Conservation (phyloP, 2,329 filamentous ascomycete genomes). For the Ascochyta clinopodiicola region DNA sequence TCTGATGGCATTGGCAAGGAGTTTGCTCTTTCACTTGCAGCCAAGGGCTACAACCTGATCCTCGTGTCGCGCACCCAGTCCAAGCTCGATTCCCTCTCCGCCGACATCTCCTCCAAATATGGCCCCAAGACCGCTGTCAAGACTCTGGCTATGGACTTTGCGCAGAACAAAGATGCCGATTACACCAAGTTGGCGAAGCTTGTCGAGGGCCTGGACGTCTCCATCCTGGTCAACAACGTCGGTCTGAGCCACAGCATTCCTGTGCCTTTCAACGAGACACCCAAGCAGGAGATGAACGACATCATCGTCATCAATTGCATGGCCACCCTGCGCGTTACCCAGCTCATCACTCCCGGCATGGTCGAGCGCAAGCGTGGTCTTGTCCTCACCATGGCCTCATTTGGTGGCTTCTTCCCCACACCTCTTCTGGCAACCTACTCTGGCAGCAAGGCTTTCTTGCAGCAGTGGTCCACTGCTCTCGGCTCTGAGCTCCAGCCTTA, state of each 20-base stretch:
- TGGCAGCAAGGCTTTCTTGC: constrained; percentile 96
- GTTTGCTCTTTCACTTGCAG: constrained; percentile 86
- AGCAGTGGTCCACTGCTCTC: constrained; percentile 91
- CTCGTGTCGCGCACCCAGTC: constrained; percentile 95
- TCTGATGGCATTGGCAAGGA: constrained; percentile 98
- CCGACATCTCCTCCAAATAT: constrained; percentile 76
- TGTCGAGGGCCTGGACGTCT: constrained; percentile 77
- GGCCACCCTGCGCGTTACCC: constrained; percentile 86
- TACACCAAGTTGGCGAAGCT: constrained; percentile 75
- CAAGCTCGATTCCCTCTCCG: constrained; percentile 80
- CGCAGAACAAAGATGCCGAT: constrained; percentile 77
- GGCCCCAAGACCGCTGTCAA: constrained; percentile 71
- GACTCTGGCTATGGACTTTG: constrained; percentile 89
- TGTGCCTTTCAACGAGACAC: constrained; percentile 82
- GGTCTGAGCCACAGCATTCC: constrained; percentile 94
- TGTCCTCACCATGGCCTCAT: constrained; percentile 96
- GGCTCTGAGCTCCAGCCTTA: constrained; percentile 80
- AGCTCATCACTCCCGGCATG: constrained; percentile 84
- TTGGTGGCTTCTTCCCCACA: constrained; percentile 89
- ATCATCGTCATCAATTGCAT: constrained; percentile 97
- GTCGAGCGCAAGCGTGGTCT: constrained; percentile 82
- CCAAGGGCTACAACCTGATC: constrained; percentile 91
- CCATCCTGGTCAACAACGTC: constrained; percentile 95
- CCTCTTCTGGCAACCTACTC: constrained; percentile 95
- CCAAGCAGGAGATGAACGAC: constrained; percentile 78